Conservation (phyloP, 2,329 filamentous ascomycete species). For the Colletotrichum sp. region DNA sequence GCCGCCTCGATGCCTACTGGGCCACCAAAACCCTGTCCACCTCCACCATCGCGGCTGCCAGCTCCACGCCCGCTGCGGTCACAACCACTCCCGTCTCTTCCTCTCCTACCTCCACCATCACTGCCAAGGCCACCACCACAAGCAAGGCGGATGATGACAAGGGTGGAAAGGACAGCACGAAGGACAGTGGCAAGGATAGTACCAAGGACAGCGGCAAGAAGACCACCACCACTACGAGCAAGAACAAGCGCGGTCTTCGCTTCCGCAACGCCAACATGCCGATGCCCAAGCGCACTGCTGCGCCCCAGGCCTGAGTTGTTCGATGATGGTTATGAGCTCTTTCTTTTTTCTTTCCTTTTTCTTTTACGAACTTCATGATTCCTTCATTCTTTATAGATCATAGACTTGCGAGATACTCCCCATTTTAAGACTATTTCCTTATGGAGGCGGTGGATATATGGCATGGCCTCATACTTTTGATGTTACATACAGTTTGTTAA, state of each 20-base stretch:
- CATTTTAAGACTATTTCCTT: background rate
- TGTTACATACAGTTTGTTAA: background rate
- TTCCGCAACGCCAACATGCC: background rate
- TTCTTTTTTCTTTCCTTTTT: background rate
- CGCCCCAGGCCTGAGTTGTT: background rate
- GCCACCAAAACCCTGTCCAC: constrained; percentile 13
- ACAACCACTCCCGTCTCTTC: background rate
- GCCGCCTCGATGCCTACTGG: constrained; percentile 36
- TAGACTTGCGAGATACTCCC: background rate
- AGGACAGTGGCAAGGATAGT: background rate
- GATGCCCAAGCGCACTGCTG: constrained; percentile 5
- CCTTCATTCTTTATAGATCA: background rate
- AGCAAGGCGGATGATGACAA: background rate
- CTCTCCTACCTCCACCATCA: background rate
- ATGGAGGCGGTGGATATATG: background rate
- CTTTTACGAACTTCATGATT: background rate
- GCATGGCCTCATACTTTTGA: background rate
- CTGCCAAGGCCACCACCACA: background rate
- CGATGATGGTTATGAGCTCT: background rate
- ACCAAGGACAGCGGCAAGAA: background rate
- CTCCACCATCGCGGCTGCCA: background rate
- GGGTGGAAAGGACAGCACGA: background rate
- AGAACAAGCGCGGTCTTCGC: constrained; percentile 1
- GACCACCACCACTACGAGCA: background rate
- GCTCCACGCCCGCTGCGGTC: background rate